These are phyloP conservation scores for Pelargonium australe DNA, from an alignment of 441 rosid genomes.

Conservation along the genomic window DNA sequence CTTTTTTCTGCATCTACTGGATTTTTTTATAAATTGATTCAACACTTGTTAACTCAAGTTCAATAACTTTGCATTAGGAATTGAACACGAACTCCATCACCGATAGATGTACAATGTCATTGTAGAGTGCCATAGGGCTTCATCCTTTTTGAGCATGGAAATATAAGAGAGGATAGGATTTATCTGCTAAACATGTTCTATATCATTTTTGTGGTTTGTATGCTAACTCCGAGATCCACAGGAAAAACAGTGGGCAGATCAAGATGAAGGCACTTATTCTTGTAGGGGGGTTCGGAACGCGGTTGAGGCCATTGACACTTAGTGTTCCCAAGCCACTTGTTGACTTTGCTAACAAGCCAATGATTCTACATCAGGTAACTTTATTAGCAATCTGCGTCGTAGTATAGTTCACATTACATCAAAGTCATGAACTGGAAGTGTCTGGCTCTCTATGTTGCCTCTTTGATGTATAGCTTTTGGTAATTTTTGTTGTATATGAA, in stretches of 20 bases:
- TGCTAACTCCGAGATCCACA: neutral
- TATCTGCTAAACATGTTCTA: neutral
- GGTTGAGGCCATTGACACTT: constrained; percentile 4
- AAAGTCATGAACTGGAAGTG: neutral
- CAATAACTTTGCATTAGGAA: neutral
- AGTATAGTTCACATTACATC: neutral
- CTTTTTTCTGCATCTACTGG: constrained; percentile 9
- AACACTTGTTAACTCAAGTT: no score
- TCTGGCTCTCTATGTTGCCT: neutral
- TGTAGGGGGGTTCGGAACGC: neutral
- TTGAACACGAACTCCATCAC: constrained; percentile 4
- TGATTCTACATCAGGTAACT: neutral
- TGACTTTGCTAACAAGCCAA: neutral
- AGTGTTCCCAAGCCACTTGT: neutral
- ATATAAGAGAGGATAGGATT: neutral
- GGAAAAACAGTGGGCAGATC: neutral
- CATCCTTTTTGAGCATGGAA: neutral
- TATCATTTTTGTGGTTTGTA: neutral
- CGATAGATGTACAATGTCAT: neutral
- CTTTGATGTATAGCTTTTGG: constrained; percentile 1
- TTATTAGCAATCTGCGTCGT: neutral
- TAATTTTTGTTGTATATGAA: no score
- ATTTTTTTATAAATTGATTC: neutral
- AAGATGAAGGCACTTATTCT: constrained; percentile 4
- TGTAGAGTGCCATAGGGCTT: neutral